Evolutionary conservation across 805 yeast species (phyloP), one percentile per base, ranked within the genome.

Genomic region (Priceomyces castillae): DNA sequence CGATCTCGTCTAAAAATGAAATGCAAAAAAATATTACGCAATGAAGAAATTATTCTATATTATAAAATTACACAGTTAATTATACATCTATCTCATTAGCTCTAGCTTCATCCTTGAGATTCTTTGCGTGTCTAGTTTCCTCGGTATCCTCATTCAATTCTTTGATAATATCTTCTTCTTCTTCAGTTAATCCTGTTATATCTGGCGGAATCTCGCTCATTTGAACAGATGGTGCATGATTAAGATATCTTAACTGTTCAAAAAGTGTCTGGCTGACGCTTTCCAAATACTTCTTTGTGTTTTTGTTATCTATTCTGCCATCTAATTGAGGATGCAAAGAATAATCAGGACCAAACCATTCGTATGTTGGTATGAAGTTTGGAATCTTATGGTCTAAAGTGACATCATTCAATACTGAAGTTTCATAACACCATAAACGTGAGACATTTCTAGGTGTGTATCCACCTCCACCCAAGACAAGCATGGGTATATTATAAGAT

Each of bases 391-490:
- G 64, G 40, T 71, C 74, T 11, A 71, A 51, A 54, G 62, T 73
- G 48, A 59, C 84, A 56, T 86, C 87, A 43, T 82, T 86, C 53
- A 86, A 67, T 19, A 87, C 72, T 30, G 90, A 82, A 1, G 98
- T 92, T 65, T 92, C 99, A 62, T 85, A 90, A 54, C 96, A 85
- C 99, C 99, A 92, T 25, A 95, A 76, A 53, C 98, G 74, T 31
- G 95, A 84, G 11, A 92, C 99, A 59, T 92, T 92, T 57, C 97
- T 76, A 60, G 96, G 96, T 2, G 99, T 94, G 65, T 92, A 92
- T 15, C 99, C 99, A 47, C 99, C 99, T 41, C 99, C 99, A 17
- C 99, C 99, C 10, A 92, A 70, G 4, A 90, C 96, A 51, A 92
- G 69, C 78, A 89, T 80, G 7, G 98, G 98, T 30, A 90, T 67